A percentile compares a stretch with the other conserved stretches of the same genome.
Evolutionary conservation across 805 yeast species (phyloP).

Genomic region (Spathaspora sp.): DNA sequence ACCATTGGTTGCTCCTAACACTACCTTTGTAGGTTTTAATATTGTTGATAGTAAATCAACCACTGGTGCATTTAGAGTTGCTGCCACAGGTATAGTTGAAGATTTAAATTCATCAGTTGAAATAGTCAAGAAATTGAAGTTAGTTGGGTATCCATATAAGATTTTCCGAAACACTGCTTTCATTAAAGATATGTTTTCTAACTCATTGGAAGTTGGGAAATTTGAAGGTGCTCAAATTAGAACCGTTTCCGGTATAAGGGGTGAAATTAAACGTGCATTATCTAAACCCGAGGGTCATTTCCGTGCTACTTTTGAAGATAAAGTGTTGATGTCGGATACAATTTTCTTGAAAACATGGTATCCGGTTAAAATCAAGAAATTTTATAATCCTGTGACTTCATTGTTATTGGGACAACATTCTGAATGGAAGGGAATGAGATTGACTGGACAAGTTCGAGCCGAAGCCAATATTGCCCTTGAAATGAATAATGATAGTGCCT

Average conservation of each 20-base stretch:
- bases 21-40: conserved; percentile 95
- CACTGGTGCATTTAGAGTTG: conserved; percentile 86
- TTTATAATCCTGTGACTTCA: conserved; percentile 95
- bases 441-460: conserved; percentile 91
- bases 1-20: conserved; percentile 94
- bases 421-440: conserved; percentile 95
- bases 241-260: conserved; percentile 96
- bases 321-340: conserved; percentile 84
- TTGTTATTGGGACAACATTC: conserved; percentile 69
- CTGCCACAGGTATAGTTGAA: conserved; percentile 95
- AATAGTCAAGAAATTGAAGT: conserved; percentile 91
- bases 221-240: conserved; percentile 97
- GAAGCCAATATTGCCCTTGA: conserved; percentile 66
- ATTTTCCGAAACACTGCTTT: conserved; percentile 95
- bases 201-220: conserved; percentile 91
- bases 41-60: conserved; percentile 79
- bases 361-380: conserved; percentile 85
- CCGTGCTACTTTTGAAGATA: conserved; percentile 97
- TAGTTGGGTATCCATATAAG: conserved; percentile 93
- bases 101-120: conserved; percentile 88
- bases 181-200: conserved; percentile 92
- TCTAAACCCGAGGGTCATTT: conserved; percentile 92
- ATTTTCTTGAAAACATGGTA: conserved; percentile 94
- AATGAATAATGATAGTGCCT: conserved; percentile 44
- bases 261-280: conserved; percentile 93